These are phyloP conservation scores for Yamadazyma siamensis DNA, from an alignment of 1,139 yeast genomes.

Conservation along the genomic window DNA sequence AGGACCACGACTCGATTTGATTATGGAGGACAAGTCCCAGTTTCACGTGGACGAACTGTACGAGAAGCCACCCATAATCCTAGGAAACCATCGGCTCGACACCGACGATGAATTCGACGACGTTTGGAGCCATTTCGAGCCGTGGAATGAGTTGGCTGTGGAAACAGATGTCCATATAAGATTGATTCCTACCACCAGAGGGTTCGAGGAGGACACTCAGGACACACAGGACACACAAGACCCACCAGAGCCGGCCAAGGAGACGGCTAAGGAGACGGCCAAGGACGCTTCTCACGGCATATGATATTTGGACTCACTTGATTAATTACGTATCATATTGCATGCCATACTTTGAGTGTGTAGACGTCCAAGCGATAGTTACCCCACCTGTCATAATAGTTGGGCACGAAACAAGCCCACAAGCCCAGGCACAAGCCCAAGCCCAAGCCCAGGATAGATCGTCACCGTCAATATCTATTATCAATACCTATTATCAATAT, in stretches of 20 bases:
- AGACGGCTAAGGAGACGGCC: not conserved
- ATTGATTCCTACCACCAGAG: conserved; percentile 38
- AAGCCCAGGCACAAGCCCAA: too few species aligned
- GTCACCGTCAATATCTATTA: too few species aligned
- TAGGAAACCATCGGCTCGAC: conserved; percentile 36
- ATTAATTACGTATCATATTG: too few species aligned
- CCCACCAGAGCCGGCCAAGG: not conserved
- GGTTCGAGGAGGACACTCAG: conserved; percentile 3
- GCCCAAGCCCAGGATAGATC: too few species aligned
- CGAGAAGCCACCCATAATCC: conserved; percentile 34
- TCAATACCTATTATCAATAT: too few species aligned
- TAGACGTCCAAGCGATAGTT: too few species aligned
- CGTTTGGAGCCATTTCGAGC: conserved; percentile 49
- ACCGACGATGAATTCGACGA: conserved; percentile 41
- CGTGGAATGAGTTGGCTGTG: conserved; percentile 48
- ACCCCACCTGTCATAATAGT: too few species aligned
- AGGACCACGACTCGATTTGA: conserved; percentile 33
- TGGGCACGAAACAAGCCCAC: too few species aligned
- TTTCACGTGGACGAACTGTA: conserved; percentile 20
- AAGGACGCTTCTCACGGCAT: too few species aligned
- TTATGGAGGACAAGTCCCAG: conserved; percentile 33
- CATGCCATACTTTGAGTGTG: too few species aligned
- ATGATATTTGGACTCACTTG: too few species aligned
- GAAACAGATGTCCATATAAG: conserved; percentile 47
- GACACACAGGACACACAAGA: too few species aligned